A percentile compares a stretch with the other conserved stretches of the same genome.
phyloP scores from a whole-genome alignment of 768 basidiomycete genomes.

The Pleurotus tuber-regium region DNA sequence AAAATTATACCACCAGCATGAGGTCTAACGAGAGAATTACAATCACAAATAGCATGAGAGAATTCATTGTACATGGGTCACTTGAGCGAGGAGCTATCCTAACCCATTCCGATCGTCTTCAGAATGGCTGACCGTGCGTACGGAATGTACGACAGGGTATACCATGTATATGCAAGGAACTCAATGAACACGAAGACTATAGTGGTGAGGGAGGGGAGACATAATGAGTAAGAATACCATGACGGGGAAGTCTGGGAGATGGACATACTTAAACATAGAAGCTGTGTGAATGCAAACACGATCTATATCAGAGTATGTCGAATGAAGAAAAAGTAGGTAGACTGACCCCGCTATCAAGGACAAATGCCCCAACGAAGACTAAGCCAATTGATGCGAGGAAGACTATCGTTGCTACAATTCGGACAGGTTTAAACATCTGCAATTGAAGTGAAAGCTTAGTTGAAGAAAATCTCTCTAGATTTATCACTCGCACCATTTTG shows the following conservation, averaged over 20 bases:
- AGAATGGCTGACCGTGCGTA: constrained; percentile 78
- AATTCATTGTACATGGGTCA: too few relatives aligned
- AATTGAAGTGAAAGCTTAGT: not conserved
- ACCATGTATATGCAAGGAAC: constrained; percentile 92
- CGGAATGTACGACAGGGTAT: constrained; percentile 84
- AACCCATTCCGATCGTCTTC: constrained; percentile 56
- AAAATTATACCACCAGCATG: too few relatives aligned
- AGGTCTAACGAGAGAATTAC: too few relatives aligned
- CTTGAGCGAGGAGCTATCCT: constrained; percentile 13
- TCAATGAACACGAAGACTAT: constrained; percentile 89
- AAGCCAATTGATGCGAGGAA: constrained; percentile 78
- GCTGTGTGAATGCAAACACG: constrained; percentile 43
- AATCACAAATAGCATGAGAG: constrained; percentile 16
- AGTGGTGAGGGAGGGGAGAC: constrained; percentile 11
- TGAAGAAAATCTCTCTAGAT: not conserved
- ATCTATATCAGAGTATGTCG: too few relatives aligned
- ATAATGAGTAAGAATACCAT: too few relatives aligned
- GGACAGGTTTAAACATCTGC: constrained; percentile 95
- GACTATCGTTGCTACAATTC: constrained; percentile 75
- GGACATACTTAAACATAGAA: constrained; percentile 65
- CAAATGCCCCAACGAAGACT: constrained; percentile 86
- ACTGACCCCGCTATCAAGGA: constrained; percentile 62
- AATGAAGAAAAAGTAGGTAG: constrained; percentile 44
- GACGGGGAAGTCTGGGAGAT: too few relatives aligned
- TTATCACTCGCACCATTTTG: constrained; percentile 58